phyloP scores from a whole-genome alignment of 768 basidiomycete genomes.

The Heimioporus sp. region DNA sequence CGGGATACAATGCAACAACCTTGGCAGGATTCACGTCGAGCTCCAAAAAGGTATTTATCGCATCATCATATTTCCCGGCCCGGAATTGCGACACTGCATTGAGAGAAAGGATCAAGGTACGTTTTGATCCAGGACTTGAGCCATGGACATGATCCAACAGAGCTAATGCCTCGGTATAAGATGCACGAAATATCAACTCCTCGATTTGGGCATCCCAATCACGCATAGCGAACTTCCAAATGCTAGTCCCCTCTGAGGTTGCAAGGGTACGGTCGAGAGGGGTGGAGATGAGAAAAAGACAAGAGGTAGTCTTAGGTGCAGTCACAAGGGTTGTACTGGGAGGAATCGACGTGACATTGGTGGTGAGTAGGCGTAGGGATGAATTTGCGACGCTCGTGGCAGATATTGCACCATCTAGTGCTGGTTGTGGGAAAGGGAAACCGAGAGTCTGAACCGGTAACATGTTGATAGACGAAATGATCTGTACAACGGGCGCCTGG shows the following conservation, averaged over 20 bases:
- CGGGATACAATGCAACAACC: slow-evolving; percentile 86
- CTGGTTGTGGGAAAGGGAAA: slow-evolving; percentile 54
- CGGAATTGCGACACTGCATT: slow-evolving; percentile 80
- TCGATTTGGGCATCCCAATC: slow-evolving; percentile 83
- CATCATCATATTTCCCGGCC: slow-evolving; percentile 63
- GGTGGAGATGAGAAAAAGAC: slow-evolving; percentile 62
- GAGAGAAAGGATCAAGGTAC: slow-evolving; percentile 62
- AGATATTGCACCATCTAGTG: slow-evolving; percentile 2
- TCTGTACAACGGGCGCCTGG: slow-evolving; percentile 61
- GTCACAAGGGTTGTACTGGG: slow-evolving; percentile 33
- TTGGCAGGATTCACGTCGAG: slow-evolving; percentile 93
- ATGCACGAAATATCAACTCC: slow-evolving; percentile 66
- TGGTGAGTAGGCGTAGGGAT: slow-evolving; percentile 58
- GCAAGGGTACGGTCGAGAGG: slow-evolving; percentile 70
- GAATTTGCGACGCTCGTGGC: slow-evolving; percentile 33
- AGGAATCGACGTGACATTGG: slow-evolving; percentile 42
- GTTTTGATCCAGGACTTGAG: slow-evolving; percentile 28
- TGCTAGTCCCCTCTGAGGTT: slow-evolving; percentile 65
- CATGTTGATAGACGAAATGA: slow-evolving; percentile 69
- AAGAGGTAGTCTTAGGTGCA: slow-evolving; percentile 29
- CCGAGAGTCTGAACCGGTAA: slow-evolving; percentile 58
- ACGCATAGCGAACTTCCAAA: slow-evolving; percentile 75
- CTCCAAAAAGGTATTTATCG: slow-evolving; percentile 84
- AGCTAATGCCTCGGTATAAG: slow-evolving; percentile 78
- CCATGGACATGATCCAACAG: slow-evolving; percentile 52